Percentiles rank a stretch among this genome's conserved stretches.
phyloP scores from a whole-genome alignment of 495 filamentous ascomycete genomes.

The Lasiosphaeris hirsuta region DNA sequence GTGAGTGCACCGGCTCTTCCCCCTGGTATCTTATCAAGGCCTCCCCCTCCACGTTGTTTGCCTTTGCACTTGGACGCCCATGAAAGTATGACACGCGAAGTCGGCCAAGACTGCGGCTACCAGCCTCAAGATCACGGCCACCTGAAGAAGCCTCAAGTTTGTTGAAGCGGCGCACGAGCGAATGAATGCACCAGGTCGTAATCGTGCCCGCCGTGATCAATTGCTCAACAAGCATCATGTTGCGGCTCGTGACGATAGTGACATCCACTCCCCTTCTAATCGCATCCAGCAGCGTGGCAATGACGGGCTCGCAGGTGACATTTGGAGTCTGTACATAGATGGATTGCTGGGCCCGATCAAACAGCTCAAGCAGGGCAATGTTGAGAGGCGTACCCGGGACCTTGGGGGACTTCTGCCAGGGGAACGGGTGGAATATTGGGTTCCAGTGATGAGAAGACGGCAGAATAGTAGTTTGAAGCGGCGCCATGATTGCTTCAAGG shows the following conservation, averaged over 20 bases:
- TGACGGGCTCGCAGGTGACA: slow-evolving; percentile 56
- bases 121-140: slow-evolving; percentile 30
- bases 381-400: slow-evolving; percentile 67
- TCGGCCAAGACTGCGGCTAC: slow-evolving; percentile 27
- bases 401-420: slow-evolving; percentile 40
- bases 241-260: slow-evolving; percentile 57
- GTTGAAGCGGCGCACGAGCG: slow-evolving; percentile 47
- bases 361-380: slow-evolving; percentile 51
- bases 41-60: not conserved
- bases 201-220: slow-evolving; percentile 65
- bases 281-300: slow-evolving; percentile 51
- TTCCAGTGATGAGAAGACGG: slow-evolving; percentile 67
- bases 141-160: slow-evolving; percentile 18
- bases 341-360: slow-evolving; percentile 46
- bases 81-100: slow-evolving; percentile 52
- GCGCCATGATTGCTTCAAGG: not conserved
- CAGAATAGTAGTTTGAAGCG: slow-evolving; percentile 54
- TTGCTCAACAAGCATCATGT: slow-evolving; percentile 73
- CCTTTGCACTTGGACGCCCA: slow-evolving; percentile 7
- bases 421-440: slow-evolving; percentile 47
- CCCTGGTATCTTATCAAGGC: slow-evolving; percentile 5
- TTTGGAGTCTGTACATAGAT: slow-evolving; percentile 73
- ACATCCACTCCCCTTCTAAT: slow-evolving; percentile 60
- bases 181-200: slow-evolving; percentile 55
- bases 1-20: slow-evolving; percentile 61